phyloP scores from a whole-genome alignment of 1,284 basidiomycete species.

The Tilletia setariae region DNA sequence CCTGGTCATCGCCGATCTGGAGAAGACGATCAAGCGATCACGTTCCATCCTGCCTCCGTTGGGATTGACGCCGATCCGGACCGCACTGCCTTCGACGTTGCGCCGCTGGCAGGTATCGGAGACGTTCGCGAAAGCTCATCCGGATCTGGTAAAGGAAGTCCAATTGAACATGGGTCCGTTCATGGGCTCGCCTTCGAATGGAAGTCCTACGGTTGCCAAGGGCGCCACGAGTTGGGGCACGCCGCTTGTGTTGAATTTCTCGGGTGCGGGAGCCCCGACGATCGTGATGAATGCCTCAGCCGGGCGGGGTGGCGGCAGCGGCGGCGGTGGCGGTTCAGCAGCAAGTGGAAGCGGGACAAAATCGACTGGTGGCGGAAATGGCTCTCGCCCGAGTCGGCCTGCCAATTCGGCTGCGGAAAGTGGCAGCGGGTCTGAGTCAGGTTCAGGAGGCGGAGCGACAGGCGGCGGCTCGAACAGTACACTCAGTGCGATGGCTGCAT shows the following conservation, averaged over 20 bases:
- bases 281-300: background rate
- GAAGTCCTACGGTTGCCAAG: background rate
- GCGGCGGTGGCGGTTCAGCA: no score
- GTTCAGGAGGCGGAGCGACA: background rate
- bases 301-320: background rate
- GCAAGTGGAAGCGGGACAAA: background rate
- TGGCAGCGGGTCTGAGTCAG: background rate
- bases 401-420: background rate
- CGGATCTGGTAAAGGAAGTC: background rate
- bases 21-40: slow-evolving; percentile 12
- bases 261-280: background rate
- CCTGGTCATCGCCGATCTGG: slow-evolving; percentile 1
- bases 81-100: background rate
- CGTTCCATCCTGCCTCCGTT: slow-evolving; percentile 1
- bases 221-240: slow-evolving; percentile 4
- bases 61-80: background rate
- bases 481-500: background rate
- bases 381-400: background rate
- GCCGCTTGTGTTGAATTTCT: slow-evolving; percentile 2
- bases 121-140: background rate
- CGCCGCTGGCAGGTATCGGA: slow-evolving; percentile 1
- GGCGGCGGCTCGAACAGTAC: background rate
- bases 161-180: background rate
- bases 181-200: slow-evolving; percentile 8
- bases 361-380: background rate